Percentiles rank a stretch among this genome's conserved stretches.
phyloP scores from a whole-genome alignment of 306 rosid species.

The Datisca glomerata region DNA sequence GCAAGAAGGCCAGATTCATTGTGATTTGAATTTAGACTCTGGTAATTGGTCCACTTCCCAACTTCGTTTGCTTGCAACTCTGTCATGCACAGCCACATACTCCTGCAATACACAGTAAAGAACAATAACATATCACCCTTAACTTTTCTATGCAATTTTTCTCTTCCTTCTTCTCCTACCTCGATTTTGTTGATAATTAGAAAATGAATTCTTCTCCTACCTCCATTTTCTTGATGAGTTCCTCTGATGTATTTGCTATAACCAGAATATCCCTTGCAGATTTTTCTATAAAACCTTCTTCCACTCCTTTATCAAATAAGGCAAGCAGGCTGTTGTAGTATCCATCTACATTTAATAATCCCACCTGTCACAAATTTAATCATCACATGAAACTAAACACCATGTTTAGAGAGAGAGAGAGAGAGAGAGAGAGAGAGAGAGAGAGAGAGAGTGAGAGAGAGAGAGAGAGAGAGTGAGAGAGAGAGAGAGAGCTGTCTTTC shows the following conservation, averaged over 20 bases:
- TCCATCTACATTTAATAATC: conserved; percentile 57
- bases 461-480: not conserved
- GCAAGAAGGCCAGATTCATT: conserved; percentile 6
- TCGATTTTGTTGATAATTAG: not conserved
- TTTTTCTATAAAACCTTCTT: conserved; percentile 51
- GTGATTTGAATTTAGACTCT: too few species aligned
- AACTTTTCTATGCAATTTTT: conserved; percentile 11
- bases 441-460: not conserved
- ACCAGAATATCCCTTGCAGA: conserved; percentile 53
- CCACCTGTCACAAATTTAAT: conserved; percentile 37
- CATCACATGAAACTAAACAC: too few species aligned
- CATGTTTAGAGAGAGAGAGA: not conserved
- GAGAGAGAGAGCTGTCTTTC: not conserved
- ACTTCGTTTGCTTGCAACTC: conserved; percentile 44
- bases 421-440: not conserved
- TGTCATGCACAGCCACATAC: conserved; percentile 38
- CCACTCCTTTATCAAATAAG: conserved; percentile 61
- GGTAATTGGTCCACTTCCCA: conserved; percentile 37
- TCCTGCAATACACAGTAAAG: conserved; percentile 26
- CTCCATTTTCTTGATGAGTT: conserved; percentile 51
- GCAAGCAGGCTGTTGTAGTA: conserved; percentile 46
- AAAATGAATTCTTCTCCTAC: conserved; percentile 12
- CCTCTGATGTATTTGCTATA: conserved; percentile 39
- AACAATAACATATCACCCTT: conserved; percentile 5
- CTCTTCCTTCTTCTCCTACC: conserved; percentile 12